phyloP scores from a whole-genome alignment of 805 yeast species.

The Brettanomyces sp. region DNA sequence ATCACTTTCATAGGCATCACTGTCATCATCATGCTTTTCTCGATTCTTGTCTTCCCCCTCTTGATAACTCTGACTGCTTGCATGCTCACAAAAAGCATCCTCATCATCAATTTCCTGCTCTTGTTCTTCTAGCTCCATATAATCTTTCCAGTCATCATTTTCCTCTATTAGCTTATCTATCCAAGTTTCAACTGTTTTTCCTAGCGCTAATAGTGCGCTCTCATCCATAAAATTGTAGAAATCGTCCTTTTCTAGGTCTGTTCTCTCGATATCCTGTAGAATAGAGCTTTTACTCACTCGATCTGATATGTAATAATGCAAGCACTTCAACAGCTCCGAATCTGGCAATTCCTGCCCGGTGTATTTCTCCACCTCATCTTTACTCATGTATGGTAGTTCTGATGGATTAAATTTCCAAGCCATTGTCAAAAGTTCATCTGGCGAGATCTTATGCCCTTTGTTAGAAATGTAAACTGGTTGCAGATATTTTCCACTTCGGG shows the following conservation, averaged over 20 bases:
- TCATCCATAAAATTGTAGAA: slow-evolving; percentile 34
- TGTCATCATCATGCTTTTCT: too few species aligned
- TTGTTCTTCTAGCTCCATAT: slow-evolving; percentile 8
- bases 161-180: slow-evolving; percentile 34
- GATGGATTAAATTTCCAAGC: slow-evolving; percentile 13
- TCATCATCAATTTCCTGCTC: background rate
- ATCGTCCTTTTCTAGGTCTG: background rate
- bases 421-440: slow-evolving; percentile 20
- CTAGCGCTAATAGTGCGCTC: slow-evolving; percentile 42
- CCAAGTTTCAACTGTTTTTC: slow-evolving; percentile 41
- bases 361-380: slow-evolving; percentile 18
- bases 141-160: slow-evolving; percentile 10
- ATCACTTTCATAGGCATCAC: background rate
- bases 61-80: too few species aligned
- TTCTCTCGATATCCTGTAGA: slow-evolving; percentile 5
- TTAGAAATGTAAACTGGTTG: slow-evolving; percentile 13
- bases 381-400: slow-evolving; percentile 13
- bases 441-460: slow-evolving; percentile 12
- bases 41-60: background rate
- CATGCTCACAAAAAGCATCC: too few species aligned
- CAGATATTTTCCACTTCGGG: slow-evolving; percentile 7
- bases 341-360: slow-evolving; percentile 32
- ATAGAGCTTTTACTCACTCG: slow-evolving; percentile 10
- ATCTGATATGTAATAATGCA: slow-evolving; percentile 39
- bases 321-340: slow-evolving; percentile 36